These are phyloP conservation scores for Nicotiana tomentosiformis DNA, from an alignment of 257 asterid genomes.

Conservation along the genomic window DNA sequence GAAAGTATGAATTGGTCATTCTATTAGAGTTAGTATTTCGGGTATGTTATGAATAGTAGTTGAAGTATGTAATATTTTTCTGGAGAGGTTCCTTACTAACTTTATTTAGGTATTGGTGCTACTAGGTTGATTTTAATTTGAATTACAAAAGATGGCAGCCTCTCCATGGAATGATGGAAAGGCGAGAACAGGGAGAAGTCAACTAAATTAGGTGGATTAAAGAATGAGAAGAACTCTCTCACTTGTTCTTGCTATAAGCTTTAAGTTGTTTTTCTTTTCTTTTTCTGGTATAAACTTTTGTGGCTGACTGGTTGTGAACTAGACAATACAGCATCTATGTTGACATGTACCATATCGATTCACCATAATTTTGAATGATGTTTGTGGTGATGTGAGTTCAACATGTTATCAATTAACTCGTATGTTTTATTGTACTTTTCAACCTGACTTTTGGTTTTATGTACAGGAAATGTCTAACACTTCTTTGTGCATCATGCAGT, in stretches of 20 bases:
- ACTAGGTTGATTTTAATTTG: background rate
- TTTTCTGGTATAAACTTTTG: background rate
- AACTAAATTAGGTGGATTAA: background rate
- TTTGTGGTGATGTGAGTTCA: background rate
- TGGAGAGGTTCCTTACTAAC: background rate
- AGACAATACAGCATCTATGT: background rate
- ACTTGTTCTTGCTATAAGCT: background rate
- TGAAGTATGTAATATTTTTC: background rate
- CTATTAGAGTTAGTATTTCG: background rate
- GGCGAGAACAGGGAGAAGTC: background rate
- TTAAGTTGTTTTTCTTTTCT: background rate
- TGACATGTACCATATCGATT: background rate
- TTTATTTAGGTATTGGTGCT: background rate
- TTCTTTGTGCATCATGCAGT: conserved; percentile 40
- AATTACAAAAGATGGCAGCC: background rate
- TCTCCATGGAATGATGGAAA: background rate
- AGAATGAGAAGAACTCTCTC: background rate
- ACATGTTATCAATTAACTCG: background rate
- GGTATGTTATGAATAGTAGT: background rate
- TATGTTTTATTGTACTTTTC: background rate
- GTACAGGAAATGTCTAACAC: background rate
- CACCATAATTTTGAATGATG: background rate
- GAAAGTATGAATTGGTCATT: background rate
- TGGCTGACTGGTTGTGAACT: background rate
- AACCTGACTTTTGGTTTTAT: background rate